Percentiles rank a stretch among this genome's conserved stretches.
Conservation (phyloP, 768 basidiomycete species). For the Tephrocybe sp. region DNA sequence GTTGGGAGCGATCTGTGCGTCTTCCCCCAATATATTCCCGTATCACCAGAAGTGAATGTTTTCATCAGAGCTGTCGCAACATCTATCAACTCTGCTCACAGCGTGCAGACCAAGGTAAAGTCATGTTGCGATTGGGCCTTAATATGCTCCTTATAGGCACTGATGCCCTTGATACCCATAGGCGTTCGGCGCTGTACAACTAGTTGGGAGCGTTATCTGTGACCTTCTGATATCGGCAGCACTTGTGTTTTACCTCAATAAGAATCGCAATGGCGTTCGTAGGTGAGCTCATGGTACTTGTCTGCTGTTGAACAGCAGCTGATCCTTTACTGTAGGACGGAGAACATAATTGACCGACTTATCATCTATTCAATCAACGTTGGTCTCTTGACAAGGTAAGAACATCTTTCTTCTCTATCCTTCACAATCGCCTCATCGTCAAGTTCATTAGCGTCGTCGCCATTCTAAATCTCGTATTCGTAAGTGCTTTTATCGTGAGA, state of each 20-base stretch:
- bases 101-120: conserved; percentile 1
- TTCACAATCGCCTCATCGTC: neutral
- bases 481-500: neutral
- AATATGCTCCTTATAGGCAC: too few species aligned
- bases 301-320: neutral
- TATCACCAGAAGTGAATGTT: neutral
- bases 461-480: conserved; percentile 5
- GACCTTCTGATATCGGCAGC: conserved; percentile 2
- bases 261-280: conserved; percentile 2
- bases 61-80: neutral
- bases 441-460: neutral
- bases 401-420: neutral
- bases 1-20: neutral
- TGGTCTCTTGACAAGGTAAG: conserved; percentile 4
- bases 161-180: neutral
- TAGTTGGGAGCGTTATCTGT: conserved; percentile 5
- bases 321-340: neutral
- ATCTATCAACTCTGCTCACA: neutral
- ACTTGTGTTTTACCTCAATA: conserved; percentile 4
- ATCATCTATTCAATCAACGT: conserved; percentile 5
- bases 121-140: neutral
- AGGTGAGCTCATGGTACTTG: neutral
- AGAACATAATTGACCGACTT: conserved; percentile 1
- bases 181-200: conserved; percentile 2
- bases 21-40: neutral